A percentile compares a stretch with the other conserved stretches of the same genome.
Evolutionary conservation across 2,329 filamentous ascomycete genomes (phyloP).

Genomic region (Monosporascus sp.): DNA sequence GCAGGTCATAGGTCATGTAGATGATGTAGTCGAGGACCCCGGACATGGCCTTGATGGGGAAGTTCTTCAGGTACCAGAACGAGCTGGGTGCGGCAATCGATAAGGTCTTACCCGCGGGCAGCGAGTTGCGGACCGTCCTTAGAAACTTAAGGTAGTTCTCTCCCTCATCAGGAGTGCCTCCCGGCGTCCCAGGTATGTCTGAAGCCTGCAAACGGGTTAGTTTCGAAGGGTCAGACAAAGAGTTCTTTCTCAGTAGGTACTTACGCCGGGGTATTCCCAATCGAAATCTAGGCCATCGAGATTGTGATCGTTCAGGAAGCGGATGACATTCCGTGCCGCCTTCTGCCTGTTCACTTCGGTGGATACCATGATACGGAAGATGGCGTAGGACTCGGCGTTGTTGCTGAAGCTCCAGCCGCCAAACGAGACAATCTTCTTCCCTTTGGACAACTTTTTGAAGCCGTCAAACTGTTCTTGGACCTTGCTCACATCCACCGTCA

Average conservation of each 20-base stretch:
- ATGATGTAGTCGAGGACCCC: constrained; percentile 22
- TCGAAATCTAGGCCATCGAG: constrained; percentile 13
- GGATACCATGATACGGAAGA: constrained; percentile 26
- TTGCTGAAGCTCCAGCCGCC: constrained; percentile 38
- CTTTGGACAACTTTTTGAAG: constrained; percentile 9
- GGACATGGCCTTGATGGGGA: constrained; percentile 28
- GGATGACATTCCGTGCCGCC: constrained; percentile 12
- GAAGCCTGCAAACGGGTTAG: too few relatives aligned
- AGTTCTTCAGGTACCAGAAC: constrained; percentile 34
- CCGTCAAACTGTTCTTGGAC: too few relatives aligned
- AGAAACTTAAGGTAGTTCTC: constrained; percentile 10
- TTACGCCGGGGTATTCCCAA: constrained; percentile 8
- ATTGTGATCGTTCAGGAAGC: constrained; percentile 9
- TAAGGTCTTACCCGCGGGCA: constrained; percentile 19
- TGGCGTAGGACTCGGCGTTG: constrained; percentile 21
- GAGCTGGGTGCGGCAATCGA: constrained; percentile 34
- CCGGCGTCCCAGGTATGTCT: not conserved
- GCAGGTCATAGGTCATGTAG: too few relatives aligned
- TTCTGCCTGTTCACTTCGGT: constrained; percentile 16
- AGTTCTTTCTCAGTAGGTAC: not conserved
- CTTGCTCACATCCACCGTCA: too few relatives aligned
- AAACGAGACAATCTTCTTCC: constrained; percentile 31
- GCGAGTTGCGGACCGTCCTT: constrained; percentile 2
- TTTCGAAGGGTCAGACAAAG: not conserved
- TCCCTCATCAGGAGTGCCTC: constrained; percentile 7